Evolutionary conservation across 139 green algal genomes (phyloP), one percentile per base, ranked within the genome.

Genomic region (Tetradesmus obliquus): DNA sequence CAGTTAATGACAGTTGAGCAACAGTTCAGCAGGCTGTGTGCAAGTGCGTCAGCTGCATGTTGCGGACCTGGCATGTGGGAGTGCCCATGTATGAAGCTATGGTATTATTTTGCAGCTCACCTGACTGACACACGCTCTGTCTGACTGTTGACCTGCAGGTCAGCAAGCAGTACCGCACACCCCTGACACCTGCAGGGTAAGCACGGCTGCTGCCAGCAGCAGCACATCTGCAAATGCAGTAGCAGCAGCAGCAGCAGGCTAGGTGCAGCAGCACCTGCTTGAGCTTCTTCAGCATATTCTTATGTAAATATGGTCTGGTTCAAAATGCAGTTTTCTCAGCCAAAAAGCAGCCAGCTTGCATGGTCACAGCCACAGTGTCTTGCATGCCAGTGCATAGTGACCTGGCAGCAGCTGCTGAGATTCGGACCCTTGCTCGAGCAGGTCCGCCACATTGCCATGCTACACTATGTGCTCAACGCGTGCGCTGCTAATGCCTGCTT

Each of bases 171-270:
- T 96, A 91, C 58, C 55, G 19, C 2, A 95, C 94, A 55, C 94
- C 93, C 3, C 74, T 97, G 12, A 97, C 94, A 3, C 93, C 95
- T 19, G 87, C 95, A 8, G 95, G 95, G 93, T 97, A 82, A 54
- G 92, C 66, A 12, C 83, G 69, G 15, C 62, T 74, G 60, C 8
- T 32, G n/a, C 19, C 51, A 32, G 12, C 69, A 3, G 22, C 57
- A 58, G 24, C 53, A 66, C 20, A 24, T 7, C 71, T 79, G 76
- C 6, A 55, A 2, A 6, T 4, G 13, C 15, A 76, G 66, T 19
- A 71, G 66, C 66, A 76, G 66, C 66, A 76, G 66, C 66, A n/a
- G 32, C 57, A 66, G 7, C 57, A 9, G 8, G 57, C 57, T 66
- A 9, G 57, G 57, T 66, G 57, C 57, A 7, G 57, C 57, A 13